These are phyloP conservation scores for Pleurozium schreberi DNA, from an alignment of 225 moss, liverwort and hornwort genomes.

Conservation along the genomic window DNA sequence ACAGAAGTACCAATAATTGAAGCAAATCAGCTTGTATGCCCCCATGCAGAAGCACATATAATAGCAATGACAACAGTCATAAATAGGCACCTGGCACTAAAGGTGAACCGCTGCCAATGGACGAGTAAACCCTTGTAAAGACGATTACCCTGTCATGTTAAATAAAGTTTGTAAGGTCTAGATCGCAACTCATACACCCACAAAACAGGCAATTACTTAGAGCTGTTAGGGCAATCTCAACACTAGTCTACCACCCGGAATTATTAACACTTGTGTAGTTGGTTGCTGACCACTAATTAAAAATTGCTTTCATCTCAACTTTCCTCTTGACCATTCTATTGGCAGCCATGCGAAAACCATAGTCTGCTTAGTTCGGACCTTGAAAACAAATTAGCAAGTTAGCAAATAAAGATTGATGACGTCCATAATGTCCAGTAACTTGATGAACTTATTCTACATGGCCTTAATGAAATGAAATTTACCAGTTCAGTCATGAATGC, in stretches of 20 bases:
- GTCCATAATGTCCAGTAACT: background rate
- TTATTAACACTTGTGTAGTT: background rate
- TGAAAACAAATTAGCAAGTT: background rate
- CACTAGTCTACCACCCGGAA: background rate
- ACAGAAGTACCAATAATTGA: background rate
- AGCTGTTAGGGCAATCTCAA: background rate
- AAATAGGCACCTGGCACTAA: constrained; percentile 71
- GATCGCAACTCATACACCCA: background rate
- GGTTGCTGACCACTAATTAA: background rate
- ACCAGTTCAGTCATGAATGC: constrained; percentile 99
- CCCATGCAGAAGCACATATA: too few species aligned
- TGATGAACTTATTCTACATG: background rate
- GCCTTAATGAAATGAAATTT: background rate
- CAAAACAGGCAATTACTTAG: background rate
- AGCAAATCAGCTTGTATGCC: too few species aligned
- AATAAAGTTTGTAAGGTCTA: background rate
- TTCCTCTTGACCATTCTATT: background rate
- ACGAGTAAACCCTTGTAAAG: constrained; percentile 78
- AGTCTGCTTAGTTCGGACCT: background rate
- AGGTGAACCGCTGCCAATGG: constrained; percentile 88
- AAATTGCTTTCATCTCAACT: background rate
- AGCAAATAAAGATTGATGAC: background rate
- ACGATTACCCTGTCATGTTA: constrained; percentile 75
- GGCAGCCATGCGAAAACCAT: background rate
- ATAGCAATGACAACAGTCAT: background rate